Evolutionary conservation across 805 yeast species (phyloP).

Genomic region (Candida boleticola): DNA sequence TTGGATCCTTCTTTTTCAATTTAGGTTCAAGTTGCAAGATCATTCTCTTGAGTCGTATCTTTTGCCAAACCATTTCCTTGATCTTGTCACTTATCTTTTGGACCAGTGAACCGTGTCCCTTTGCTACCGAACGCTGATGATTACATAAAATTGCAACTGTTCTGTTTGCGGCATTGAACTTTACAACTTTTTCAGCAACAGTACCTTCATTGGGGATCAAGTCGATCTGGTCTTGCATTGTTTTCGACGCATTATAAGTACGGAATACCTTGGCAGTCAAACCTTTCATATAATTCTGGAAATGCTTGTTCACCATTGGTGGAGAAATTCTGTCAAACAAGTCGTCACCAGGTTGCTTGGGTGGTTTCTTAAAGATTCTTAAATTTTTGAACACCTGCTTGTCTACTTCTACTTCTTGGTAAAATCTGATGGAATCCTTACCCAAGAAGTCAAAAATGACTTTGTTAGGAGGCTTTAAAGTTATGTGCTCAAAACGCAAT

Average conservation of each 20-base stretch:
- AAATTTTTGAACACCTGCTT: conserved; percentile 88
- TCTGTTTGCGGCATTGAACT: conserved; percentile 91
- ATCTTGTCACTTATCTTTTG: conserved; percentile 75
- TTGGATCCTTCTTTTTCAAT: conserved; percentile 48
- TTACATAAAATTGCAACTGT: conserved; percentile 95
- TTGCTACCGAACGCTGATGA: conserved; percentile 91
- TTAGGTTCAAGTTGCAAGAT: conserved; percentile 62
- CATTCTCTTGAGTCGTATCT: conserved; percentile 68
- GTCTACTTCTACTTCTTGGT: conserved; percentile 91
- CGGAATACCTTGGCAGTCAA: conserved; percentile 96
- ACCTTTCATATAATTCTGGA: conserved; percentile 89
- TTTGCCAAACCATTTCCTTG: conserved; percentile 82
- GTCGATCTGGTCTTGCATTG: conserved; percentile 94
- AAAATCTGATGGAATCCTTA: conserved; percentile 89
- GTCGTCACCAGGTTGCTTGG: conserved; percentile 90
- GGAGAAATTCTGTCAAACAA: conserved; percentile 90
- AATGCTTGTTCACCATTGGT: conserved; percentile 73
- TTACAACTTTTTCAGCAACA: conserved; percentile 80
- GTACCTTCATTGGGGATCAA: conserved; percentile 83
- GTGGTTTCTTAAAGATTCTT: conserved; percentile 80
- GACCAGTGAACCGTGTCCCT: conserved; percentile 77
- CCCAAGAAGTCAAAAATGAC: conserved; percentile 92
- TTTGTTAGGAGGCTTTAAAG: conserved; percentile 77
- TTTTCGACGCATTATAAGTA: conserved; percentile 93
- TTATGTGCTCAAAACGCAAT: conserved; percentile 83